Conservation (phyloP, 2,329 filamentous ascomycete species). For the Beauveria medogensis region DNA sequence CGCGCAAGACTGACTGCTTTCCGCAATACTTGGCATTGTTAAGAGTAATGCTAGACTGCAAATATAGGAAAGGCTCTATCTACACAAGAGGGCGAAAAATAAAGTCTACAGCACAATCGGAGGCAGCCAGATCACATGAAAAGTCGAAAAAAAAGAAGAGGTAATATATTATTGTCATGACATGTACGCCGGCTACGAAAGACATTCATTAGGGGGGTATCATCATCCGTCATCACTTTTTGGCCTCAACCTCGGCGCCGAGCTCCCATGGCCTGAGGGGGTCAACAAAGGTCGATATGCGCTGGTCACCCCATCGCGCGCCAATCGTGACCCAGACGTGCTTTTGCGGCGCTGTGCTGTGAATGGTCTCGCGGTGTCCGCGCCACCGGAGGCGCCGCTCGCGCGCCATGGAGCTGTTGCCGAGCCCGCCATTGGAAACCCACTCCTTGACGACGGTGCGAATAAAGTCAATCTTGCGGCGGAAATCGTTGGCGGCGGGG, state of each 20-base stretch:
- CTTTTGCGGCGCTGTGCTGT: constrained; percentile 46
- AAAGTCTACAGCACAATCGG: no score
- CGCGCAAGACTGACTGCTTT: no score
- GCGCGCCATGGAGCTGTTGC: constrained; percentile 53
- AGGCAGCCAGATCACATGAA: no score
- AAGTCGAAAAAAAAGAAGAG: constrained; percentile 12
- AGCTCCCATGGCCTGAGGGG: constrained; percentile 44
- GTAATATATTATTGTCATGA: constrained; percentile 12
- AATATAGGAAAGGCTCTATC: no score
- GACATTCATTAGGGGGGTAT: constrained; percentile 5
- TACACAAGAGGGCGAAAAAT: no score
- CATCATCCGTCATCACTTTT: constrained; percentile 2
- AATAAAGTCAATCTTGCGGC: constrained; percentile 67
- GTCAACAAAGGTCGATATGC: constrained; percentile 48
- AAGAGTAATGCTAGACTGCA: no score
- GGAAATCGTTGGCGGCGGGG: constrained; percentile 64
- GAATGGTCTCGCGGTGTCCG: constrained; percentile 47
- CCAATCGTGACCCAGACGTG: constrained; percentile 63
- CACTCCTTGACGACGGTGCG: constrained; percentile 61
- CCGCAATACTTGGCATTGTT: no score
- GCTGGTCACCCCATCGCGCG: constrained; percentile 51
- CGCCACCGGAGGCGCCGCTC: constrained; percentile 49
- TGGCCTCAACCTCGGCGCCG: constrained; percentile 45
- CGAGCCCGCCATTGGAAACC: constrained; percentile 61
- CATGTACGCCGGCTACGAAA: constrained; percentile 7